These are phyloP conservation scores for Aspergillus wentii DNA, from an alignment of 495 filamentous ascomycete genomes.

Conservation along the genomic window DNA sequence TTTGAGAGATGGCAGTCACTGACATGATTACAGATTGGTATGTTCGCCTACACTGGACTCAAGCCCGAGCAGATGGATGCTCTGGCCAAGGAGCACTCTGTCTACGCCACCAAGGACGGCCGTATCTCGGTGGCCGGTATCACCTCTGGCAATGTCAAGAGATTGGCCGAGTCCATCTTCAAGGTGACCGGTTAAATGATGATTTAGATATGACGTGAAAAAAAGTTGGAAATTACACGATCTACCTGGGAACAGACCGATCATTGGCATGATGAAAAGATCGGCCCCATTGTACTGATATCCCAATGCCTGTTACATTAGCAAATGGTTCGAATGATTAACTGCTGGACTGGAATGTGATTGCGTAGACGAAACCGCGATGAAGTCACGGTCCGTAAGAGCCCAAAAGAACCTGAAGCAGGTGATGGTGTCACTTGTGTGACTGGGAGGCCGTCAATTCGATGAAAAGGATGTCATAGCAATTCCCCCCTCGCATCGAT, in stretches of 20 bases:
- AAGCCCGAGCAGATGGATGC: constrained; percentile 88
- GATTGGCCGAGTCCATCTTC: constrained; percentile 91
- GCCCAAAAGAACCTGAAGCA: no score
- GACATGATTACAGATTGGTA: constrained; percentile 68
- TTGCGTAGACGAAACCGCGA: no score
- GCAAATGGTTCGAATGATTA: no score
- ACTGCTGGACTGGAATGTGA: no score
- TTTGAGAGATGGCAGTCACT: neutral
- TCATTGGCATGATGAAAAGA: neutral
- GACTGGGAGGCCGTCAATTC: no score
- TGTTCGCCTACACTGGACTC: constrained; percentile 98
- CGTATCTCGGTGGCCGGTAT: constrained; percentile 97
- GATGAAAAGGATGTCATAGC: no score
- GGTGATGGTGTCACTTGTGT: no score
- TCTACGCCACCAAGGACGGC: constrained; percentile 96
- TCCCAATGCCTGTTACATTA: neutral
- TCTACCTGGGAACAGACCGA: neutral
- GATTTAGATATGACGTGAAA: neutral
- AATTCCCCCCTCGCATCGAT: no score
- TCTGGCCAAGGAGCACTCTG: constrained; percentile 94
- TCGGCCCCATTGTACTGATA: neutral
- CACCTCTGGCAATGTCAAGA: constrained; percentile 85
- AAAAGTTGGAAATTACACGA: neutral
- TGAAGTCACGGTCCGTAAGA: no score
- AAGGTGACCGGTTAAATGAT: constrained; percentile 68